phyloP scores from a whole-genome alignment of 2,329 filamentous ascomycete genomes.

The Venturiaceae sp. region DNA sequence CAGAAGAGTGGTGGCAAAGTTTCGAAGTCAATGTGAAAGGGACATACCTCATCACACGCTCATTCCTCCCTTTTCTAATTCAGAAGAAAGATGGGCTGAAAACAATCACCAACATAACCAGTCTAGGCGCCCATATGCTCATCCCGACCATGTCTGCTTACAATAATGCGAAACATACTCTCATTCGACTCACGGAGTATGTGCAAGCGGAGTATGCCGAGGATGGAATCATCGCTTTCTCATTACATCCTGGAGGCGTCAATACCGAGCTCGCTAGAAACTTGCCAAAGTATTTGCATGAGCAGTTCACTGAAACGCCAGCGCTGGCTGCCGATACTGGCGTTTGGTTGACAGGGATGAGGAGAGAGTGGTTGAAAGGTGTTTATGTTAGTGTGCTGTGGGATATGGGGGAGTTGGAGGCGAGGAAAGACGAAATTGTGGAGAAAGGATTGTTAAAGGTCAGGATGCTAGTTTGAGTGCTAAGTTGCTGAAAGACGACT shows the following conservation, averaged over 20 bases:
- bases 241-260: constrained; percentile 20
- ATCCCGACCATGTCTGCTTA: constrained; percentile 32
- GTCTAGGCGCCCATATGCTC: constrained; percentile 31
- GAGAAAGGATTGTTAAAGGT: constrained; percentile 3
- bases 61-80: constrained; percentile 34
- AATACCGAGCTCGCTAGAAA: constrained; percentile 11
- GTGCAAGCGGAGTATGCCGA: constrained; percentile 29
- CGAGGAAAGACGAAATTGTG: not conserved
- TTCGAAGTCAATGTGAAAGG: constrained; percentile 42
- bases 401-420: constrained; percentile 5
- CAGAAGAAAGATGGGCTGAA: constrained; percentile 21
- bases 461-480: too few relatives aligned
- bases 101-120: constrained; percentile 38
- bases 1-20: constrained; percentile 27
- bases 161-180: constrained; percentile 38
- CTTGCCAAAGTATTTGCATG: not conserved
- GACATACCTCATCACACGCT: constrained; percentile 33
- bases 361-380: constrained; percentile 2
- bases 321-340: constrained; percentile 1
- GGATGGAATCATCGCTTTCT: constrained; percentile 15
- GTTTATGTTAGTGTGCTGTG: not conserved
- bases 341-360: not conserved
- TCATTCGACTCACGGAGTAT: constrained; percentile 40
- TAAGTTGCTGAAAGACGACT: too few relatives aligned
- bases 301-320: not conserved